phyloP scores from a whole-genome alignment of 2,329 filamentous ascomycete species.

The Trichoderma endophyticum region DNA sequence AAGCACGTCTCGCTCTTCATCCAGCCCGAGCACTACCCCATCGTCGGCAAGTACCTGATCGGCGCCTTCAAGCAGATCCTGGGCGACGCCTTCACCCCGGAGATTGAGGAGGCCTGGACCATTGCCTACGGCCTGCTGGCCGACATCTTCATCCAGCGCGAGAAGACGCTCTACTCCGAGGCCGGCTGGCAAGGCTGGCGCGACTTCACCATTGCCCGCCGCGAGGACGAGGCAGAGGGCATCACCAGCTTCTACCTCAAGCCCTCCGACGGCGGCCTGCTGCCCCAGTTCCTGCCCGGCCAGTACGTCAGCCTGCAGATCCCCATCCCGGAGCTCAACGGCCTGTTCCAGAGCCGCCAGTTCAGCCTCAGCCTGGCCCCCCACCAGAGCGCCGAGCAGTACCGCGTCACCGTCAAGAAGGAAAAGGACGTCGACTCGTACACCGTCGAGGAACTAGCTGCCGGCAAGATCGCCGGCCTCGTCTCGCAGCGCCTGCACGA shows the following conservation, averaged over 20 bases:
- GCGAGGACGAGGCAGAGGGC: slow-evolving; percentile 56
- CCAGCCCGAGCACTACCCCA: slow-evolving; percentile 63
- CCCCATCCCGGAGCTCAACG: slow-evolving; percentile 54
- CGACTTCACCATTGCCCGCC: slow-evolving; percentile 54
- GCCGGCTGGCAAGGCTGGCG: slow-evolving; percentile 47
- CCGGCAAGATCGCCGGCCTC: slow-evolving; percentile 41
- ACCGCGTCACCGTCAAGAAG: slow-evolving; percentile 72
- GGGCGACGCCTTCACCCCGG: slow-evolving; percentile 62
- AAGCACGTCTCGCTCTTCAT: slow-evolving; percentile 72
- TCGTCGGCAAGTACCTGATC: slow-evolving; percentile 67
- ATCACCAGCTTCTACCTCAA: slow-evolving; percentile 69
- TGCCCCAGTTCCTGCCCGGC: slow-evolving; percentile 64
- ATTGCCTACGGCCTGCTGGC: slow-evolving; percentile 70
- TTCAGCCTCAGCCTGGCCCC: slow-evolving; percentile 67
- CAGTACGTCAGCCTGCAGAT: slow-evolving; percentile 70
- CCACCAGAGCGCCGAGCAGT: slow-evolving; percentile 49
- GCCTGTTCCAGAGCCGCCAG: slow-evolving; percentile 66
- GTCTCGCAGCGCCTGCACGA: slow-evolving; percentile 55
- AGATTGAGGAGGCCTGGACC: slow-evolving; percentile 67
- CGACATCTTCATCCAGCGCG: slow-evolving; percentile 64
- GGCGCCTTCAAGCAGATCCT: slow-evolving; percentile 65
- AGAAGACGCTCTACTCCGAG: slow-evolving; percentile 58
- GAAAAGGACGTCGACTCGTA: slow-evolving; percentile 42
- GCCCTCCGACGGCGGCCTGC: slow-evolving; percentile 51
- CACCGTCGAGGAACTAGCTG: slow-evolving; percentile 32